Evolutionary conservation across 441 rosid genomes (phyloP).

Genomic region (Mallotus repandus): DNA sequence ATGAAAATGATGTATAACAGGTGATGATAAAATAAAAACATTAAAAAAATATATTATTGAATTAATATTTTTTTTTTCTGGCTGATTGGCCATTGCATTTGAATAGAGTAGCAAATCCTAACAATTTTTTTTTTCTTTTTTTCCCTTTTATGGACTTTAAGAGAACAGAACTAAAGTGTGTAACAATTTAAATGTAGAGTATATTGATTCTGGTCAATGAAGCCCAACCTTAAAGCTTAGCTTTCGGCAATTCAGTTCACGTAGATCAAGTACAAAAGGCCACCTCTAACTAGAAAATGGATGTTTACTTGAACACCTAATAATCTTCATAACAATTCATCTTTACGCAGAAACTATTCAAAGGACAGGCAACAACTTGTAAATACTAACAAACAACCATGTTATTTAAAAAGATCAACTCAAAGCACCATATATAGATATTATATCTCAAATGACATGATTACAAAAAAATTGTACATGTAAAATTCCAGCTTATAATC

Average conservation of each 20-base stretch:
- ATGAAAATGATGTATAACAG: not conserved
- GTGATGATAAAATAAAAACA: not conserved
- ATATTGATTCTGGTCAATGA: not conserved
- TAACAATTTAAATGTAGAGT: not conserved
- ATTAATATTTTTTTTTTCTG: not conserved
- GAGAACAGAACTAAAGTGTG: not conserved
- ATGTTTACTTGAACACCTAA: not conserved
- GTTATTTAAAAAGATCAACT: not conserved
- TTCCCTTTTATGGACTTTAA: not conserved
- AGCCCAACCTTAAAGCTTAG: too few relatives aligned
- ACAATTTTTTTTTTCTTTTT: not conserved
- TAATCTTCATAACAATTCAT: not conserved
- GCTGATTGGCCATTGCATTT: not conserved
- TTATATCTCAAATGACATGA: not conserved
- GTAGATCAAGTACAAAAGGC: not conserved
- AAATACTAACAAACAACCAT: slow-evolving; percentile 1
- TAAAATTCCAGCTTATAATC: not conserved
- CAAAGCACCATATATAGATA: not conserved
- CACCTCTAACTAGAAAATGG: not conserved
- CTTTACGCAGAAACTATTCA: not conserved
- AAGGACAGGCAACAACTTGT: not conserved
- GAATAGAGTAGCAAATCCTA: not conserved
- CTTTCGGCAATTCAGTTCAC: not conserved
- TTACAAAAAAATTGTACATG: not conserved
- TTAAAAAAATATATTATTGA: too few relatives aligned